Base-by-base conservation (phyloP, 306 rosid genomes). In the Rubus idaeus region DNA sequence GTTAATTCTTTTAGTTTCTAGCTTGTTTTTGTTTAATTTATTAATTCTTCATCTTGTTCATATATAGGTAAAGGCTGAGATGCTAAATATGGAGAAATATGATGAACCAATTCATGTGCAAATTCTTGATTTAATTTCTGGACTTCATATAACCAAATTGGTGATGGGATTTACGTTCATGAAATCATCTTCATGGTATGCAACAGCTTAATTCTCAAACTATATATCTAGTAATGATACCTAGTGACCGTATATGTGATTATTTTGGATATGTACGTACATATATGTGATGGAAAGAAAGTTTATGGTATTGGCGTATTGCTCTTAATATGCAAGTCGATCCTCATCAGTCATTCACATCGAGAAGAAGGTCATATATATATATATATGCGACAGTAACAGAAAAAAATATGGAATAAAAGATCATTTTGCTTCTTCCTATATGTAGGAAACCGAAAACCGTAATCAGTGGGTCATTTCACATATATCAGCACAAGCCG, bases 401-500 rank as follows among this genome's bases (percentile, higher is more conserved):
- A 30, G 35, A 30, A 30, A 47, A 47, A 23, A 23, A 23, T 23
- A 49, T 49, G 52, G 16, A 49, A 49, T 49, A 49, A 10, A 30
- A 14, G 16, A 3, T 41, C 5, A 45, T 75, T 74, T 62, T 18
- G 1, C 12, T 41, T 47, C 37, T 10, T 23, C 83, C 8, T 73
- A 16, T 50, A 39, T 49, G 78, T 44, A 94, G 98, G 93, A 94
- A 86, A 78, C 79, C 91, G 35, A 87, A 71, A 84, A 89, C 85
- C 46, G 91, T 91, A 18, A 91, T 91, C 23, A 81, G 94, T 42
- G 94, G 90, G 49, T 79, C 87, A 51, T 91, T 88, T 84, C 81
- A 91, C 88, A 81, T 91, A 78, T 75, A 90, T 73, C 87, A 86
- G 71, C 82, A 90, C 82, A 94, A 88, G 84, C 91, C 98, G 4